These are phyloP conservation scores for Neurospora intermedia DNA, from an alignment of 495 filamentous ascomycete genomes.

Conservation along the genomic window DNA sequence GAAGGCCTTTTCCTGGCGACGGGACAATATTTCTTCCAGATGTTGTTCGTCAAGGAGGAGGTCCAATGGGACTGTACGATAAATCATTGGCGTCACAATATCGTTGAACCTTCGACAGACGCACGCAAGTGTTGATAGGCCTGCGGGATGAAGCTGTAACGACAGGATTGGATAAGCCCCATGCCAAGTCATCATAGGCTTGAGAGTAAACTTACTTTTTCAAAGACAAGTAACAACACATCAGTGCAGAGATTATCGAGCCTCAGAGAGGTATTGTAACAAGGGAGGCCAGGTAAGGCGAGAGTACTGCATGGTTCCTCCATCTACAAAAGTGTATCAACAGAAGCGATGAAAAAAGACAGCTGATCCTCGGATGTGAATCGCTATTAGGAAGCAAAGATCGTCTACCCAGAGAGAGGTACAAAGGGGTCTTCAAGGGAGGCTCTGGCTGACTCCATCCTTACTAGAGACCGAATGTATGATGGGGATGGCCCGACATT, in stretches of 20 bases:
- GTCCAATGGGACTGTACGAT: slow-evolving; percentile 14
- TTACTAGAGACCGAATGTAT: not conserved
- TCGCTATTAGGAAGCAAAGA: not conserved
- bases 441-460: not conserved
- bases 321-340: not conserved
- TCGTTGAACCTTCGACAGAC: slow-evolving; percentile 13
- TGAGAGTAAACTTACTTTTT: slow-evolving; percentile 10
- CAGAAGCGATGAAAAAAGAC: not conserved
- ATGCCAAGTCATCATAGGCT: not conserved
- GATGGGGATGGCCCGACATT: not conserved
- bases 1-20: slow-evolving; percentile 7
- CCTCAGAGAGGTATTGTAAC: not conserved
- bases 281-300: not conserved
- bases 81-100: slow-evolving; percentile 18
- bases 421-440: not conserved
- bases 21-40: slow-evolving; percentile 8
- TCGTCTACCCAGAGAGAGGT: slow-evolving; percentile 1
- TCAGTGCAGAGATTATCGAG: slow-evolving; percentile 17
- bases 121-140: not conserved
- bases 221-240: slow-evolving; percentile 14
- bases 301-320: not conserved
- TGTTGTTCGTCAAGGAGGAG: slow-evolving; percentile 9
- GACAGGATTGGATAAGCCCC: not conserved
- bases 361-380: not conserved
- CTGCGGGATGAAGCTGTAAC: not conserved